Percentiles rank a stretch among this genome's conserved stretches.
Conservation (phyloP, 495 filamentous ascomycete species). For the Hyaloscypha variabilis region DNA sequence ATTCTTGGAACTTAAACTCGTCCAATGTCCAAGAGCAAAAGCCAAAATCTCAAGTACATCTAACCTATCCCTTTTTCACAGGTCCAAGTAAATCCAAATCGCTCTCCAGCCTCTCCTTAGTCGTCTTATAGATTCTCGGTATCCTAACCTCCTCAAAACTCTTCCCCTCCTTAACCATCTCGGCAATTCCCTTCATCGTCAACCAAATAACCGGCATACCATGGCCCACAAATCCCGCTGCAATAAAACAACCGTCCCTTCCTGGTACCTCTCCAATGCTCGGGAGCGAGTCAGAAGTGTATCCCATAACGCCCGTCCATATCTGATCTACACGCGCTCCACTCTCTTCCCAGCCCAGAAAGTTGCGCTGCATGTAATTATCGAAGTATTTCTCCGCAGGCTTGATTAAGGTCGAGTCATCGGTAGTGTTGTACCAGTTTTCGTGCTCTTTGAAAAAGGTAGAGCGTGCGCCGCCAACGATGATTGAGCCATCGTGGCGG, state of each 20-base stretch:
- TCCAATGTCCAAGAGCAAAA: too few relatives aligned
- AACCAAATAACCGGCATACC: conserved; percentile 56
- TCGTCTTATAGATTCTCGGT: conserved; percentile 44
- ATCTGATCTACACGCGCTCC: conserved; percentile 56
- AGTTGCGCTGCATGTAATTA: conserved; percentile 47
- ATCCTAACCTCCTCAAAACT: conserved; percentile 43
- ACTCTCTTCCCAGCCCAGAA: conserved; percentile 53
- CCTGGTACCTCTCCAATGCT: conserved; percentile 43
- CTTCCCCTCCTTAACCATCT: conserved; percentile 42
- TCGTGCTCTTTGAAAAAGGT: conserved; percentile 36
- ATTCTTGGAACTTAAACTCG: too few relatives aligned
- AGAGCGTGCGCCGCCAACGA: conserved; percentile 53
- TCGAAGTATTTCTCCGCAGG: conserved; percentile 54
- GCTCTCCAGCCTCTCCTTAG: conserved; percentile 32
- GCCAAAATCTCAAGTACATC: too few relatives aligned
- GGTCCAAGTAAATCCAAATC: conserved; percentile 9
- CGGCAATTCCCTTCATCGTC: conserved; percentile 44
- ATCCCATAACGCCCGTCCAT: conserved; percentile 66
- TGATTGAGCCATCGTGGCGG: conserved; percentile 51
- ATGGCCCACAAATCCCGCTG: conserved; percentile 57
- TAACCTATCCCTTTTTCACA: conserved; percentile 1
- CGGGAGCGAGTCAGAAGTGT: conserved; percentile 24
- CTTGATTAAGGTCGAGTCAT: conserved; percentile 59
- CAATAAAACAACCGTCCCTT: conserved; percentile 43
- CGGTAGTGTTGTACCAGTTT: conserved; percentile 53